Percentiles rank a stretch among this genome's conserved stretches.
Evolutionary conservation across 306 rosid genomes (phyloP).

Genomic region (Cotoneaster glaucophyllus): DNA sequence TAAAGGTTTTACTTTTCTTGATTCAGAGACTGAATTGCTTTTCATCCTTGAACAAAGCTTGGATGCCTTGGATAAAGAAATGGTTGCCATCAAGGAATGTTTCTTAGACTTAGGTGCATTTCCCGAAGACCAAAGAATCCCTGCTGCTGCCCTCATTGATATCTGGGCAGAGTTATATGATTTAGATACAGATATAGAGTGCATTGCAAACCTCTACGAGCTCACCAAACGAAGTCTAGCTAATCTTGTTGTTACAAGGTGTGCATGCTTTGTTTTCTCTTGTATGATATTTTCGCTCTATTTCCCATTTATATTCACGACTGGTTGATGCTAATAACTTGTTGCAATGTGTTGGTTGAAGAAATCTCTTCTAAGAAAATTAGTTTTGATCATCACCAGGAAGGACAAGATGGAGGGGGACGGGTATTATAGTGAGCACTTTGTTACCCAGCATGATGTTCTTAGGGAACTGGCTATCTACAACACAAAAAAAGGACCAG

Average conservation of each 20-base stretch:
- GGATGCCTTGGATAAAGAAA: constrained; percentile 18
- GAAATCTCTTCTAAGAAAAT: not conserved
- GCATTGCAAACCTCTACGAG: not conserved
- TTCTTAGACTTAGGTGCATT: constrained; percentile 22
- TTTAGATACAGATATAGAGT: constrained; percentile 26
- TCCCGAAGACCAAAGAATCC: constrained; percentile 50
- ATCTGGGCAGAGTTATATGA: constrained; percentile 45
- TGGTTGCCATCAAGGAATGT: constrained; percentile 37
- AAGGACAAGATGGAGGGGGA: constrained; percentile 12
- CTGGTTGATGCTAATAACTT: not conserved
- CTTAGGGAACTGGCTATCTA: too few relatives aligned
- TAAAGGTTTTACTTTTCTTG: constrained; percentile 20
- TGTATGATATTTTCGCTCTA: constrained; percentile 22
- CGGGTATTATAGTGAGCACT: too few relatives aligned
- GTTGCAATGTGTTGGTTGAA: not conserved
- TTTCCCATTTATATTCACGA: not conserved
- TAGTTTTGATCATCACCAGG: constrained; percentile 23
- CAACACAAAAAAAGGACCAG: too few relatives aligned
- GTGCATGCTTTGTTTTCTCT: not conserved
- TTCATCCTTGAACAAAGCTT: constrained; percentile 34
- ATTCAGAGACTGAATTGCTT: constrained; percentile 3
- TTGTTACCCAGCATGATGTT: too few relatives aligned
- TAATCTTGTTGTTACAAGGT: constrained; percentile 13
- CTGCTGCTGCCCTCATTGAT: constrained; percentile 51
- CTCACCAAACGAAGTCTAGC: constrained; percentile 28